Base-by-base conservation (phyloP, 257 asterid genomes). In the Solanum etuberosum region DNA sequence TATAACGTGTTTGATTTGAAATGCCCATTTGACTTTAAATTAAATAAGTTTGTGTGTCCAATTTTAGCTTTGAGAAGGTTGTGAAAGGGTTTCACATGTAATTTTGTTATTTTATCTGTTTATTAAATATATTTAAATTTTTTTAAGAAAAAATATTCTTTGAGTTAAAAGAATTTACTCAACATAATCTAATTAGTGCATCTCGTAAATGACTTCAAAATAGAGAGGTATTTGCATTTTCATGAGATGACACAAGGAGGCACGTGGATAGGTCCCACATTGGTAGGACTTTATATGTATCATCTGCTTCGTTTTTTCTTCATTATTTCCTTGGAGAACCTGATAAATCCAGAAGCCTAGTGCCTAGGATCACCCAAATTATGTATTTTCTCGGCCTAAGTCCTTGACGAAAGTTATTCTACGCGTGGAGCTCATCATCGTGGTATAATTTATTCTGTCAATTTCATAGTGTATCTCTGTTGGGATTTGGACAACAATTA, bases 401-500 rank as follows among this genome's bases (percentile, higher is more conserved):
- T 18, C 61, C 1, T 51, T 2, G 61, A 51, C 4, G 1, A 0
- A 51, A 18, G 9, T 51, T 51, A 4, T 51, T 51, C 23, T 51
- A 1, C 61, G 4, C 9, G 1, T 16, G 16, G 23, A 51, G 1
- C 0, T 51, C 21, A 3, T 5, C 59, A 51, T 51, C 23, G 4
- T 51, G 3, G 8, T 5, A 51, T 51, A 2, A 51, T 51, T 51
- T 51, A 16, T 51, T 51, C 23, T 4, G 61, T 51, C n/a, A 18
- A 51, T 51, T 51, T 51, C n/a, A 2, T 18, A 16, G 4, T 18
- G 4, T 18, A 51, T 18, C 61, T 51, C 9, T 0, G 1, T 16
- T 51, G 61, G 23, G 61, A 1, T 51, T 51, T 51, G 61, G 9
- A 4, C 9, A 18, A 1, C 3, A 51, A 0, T 0, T 0, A 0